Conservation (phyloP, 2,329 filamentous ascomycete genomes). For the Fusarium virguliforme region DNA sequence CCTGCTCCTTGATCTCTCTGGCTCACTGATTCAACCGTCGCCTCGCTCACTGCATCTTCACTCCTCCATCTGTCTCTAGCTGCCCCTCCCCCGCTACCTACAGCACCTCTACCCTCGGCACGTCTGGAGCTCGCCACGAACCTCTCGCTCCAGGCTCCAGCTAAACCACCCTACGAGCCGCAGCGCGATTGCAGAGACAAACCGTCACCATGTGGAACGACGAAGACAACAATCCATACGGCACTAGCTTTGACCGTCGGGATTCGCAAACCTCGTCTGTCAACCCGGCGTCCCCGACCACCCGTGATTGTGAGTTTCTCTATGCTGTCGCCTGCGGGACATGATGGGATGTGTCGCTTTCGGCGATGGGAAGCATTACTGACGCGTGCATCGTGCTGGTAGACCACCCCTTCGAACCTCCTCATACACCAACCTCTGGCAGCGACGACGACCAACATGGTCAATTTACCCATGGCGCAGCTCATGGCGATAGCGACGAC, state of each 20-base stretch:
- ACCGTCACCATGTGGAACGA: slow-evolving; percentile 89
- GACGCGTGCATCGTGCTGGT: slow-evolving; percentile 28
- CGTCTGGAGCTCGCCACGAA: slow-evolving; percentile 44
- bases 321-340: slow-evolving; percentile 12
- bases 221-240: slow-evolving; percentile 97
- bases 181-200: slow-evolving; percentile 33
- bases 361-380: slow-evolving; percentile 18
- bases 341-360: slow-evolving; percentile 20
- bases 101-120: slow-evolving; percentile 38
- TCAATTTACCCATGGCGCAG: slow-evolving; percentile 49
- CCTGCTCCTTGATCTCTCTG: slow-evolving; percentile 29
- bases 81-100: slow-evolving; percentile 45
- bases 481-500: slow-evolving; percentile 62
- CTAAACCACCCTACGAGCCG: slow-evolving; percentile 22
- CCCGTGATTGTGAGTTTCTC: slow-evolving; percentile 70
- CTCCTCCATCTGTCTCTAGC: slow-evolving; percentile 23
- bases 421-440: slow-evolving; percentile 80
- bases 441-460: slow-evolving; percentile 74
- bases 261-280: slow-evolving; percentile 82
- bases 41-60: slow-evolving; percentile 29
- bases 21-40: slow-evolving; percentile 16
- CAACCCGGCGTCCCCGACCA: slow-evolving; percentile 75
- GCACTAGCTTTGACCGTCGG: slow-evolving; percentile 88
- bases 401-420: slow-evolving; percentile 71
- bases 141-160: slow-evolving; percentile 39